Base-by-base conservation (phyloP, 1,284 basidiomycete species). In the Rhodotorula sp. region DNA sequence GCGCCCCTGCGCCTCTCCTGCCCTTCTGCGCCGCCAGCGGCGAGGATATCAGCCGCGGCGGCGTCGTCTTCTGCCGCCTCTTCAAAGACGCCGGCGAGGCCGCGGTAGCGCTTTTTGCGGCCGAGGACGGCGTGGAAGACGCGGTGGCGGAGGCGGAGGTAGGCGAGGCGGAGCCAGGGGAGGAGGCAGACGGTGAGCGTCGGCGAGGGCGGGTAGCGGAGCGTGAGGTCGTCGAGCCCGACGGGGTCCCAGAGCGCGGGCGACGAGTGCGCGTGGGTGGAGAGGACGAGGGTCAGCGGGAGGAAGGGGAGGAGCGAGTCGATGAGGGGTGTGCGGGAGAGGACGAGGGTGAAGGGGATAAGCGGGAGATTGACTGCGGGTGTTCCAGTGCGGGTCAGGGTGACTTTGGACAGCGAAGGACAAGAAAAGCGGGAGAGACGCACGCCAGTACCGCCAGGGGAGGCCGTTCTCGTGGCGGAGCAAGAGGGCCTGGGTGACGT, bases 381-480 rank as follows among this genome's bases (percentile, higher is more conserved):
- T 7, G 45, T 14, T 19, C 7, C 27, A 3, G 41, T 7, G n/a
- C n/a, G n/a, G 25, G 57, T 19, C n/a, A 2, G 55, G 19, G 25
- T 13, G n/a, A 62, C 25, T 48, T 60, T 44, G 58, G 34, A 50
- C 41, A 27, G 55, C 9, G 34, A 25, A n/a, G 12, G 52, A 57
- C 4, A 23, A 17, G 25, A 45, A 62, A 54, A 7, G n/a, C 10
- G 34, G 34, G 34, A 34, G 34, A 34, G 34, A 67, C 71, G 50
- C 52, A 71, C 67, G 48, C 65, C 68, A 76, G 42, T 72, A 70
- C 8, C 64, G 58, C 85, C 87, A 87, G 0, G 88, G 87, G 88
- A 90, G 90, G 58, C 88, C 86, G 56, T 82, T 81, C 4, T 86
- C 86, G 77, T 90, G 87, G 67, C 89, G 85, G 0, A 87, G 86